These are phyloP conservation scores for Trichoderma reesei DNA, from an alignment of 495 filamentous ascomycete genomes.

Conservation along the genomic window DNA sequence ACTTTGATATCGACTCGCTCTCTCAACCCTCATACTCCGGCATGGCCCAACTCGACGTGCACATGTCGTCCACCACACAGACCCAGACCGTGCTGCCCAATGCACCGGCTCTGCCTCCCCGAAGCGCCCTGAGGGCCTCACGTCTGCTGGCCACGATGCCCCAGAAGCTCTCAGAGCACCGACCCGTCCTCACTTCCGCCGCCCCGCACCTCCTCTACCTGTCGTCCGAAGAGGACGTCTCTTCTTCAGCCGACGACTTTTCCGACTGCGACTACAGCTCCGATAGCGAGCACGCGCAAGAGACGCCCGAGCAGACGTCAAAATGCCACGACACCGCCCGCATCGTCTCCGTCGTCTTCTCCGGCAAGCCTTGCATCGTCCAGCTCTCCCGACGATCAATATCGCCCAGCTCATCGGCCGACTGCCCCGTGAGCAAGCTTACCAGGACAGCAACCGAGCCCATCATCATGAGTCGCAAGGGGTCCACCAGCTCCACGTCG, in stretches of 20 bases:
- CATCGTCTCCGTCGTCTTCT: conserved; percentile 39
- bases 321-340: conserved; percentile 39
- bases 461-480: conserved; percentile 1
- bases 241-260: conserved; percentile 40
- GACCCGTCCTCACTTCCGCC: conserved; percentile 17
- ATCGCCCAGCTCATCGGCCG: neutral
- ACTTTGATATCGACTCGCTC: no score
- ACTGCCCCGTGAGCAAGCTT: conserved; percentile 14
- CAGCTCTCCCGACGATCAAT: conserved; percentile 15
- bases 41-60: neutral
- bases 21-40: no score
- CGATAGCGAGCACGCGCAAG: conserved; percentile 17
- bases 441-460: conserved; percentile 20
- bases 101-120: conserved; percentile 24
- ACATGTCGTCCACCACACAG: neutral
- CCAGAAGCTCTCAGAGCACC: conserved; percentile 25
- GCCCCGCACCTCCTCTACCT: conserved; percentile 40
- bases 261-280: conserved; percentile 42
- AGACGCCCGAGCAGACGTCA: conserved; percentile 16
- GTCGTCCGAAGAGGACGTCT: conserved; percentile 42
- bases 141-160: conserved; percentile 28
- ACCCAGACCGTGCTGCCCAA: neutral
- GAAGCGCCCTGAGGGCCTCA: conserved; percentile 35
- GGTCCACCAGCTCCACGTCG: conserved; percentile 16
- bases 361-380: conserved; percentile 37